Conservation (phyloP, 2,329 filamentous ascomycete genomes). For the Capronia americana region DNA sequence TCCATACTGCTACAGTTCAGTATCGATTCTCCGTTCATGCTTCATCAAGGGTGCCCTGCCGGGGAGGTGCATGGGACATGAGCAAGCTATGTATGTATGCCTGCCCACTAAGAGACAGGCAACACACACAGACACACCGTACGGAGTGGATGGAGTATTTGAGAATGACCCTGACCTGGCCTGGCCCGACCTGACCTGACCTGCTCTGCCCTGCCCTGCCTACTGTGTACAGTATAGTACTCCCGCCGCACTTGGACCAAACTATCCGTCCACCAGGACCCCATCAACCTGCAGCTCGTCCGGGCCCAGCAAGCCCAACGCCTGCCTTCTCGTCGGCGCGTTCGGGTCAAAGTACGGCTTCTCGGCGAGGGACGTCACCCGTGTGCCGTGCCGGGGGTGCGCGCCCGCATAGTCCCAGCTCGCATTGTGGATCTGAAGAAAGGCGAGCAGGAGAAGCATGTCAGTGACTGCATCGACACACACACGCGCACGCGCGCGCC, state of each 20-base stretch:
- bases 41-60: too few relatives aligned
- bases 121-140: too few relatives aligned
- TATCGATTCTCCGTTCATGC: too few relatives aligned
- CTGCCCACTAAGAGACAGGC: too few relatives aligned
- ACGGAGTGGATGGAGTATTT: too few relatives aligned
- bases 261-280: slow-evolving; percentile 24
- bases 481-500: background rate
- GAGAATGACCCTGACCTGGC: too few relatives aligned
- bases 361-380: slow-evolving; percentile 74
- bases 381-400: slow-evolving; percentile 66
- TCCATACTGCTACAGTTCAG: too few relatives aligned
- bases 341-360: slow-evolving; percentile 71
- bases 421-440: slow-evolving; percentile 60
- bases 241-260: background rate
- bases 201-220: too few relatives aligned
- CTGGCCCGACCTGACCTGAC: too few relatives aligned
- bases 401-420: slow-evolving; percentile 38
- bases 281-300: slow-evolving; percentile 52
- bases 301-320: slow-evolving; percentile 67
- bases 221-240: background rate
- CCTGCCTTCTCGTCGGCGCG: slow-evolving; percentile 71
- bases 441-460: slow-evolving; percentile 64
- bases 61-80: too few relatives aligned
- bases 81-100: too few relatives aligned
- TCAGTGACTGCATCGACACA: slow-evolving; percentile 60